Evolutionary conservation across 768 basidiomycete species (phyloP), one percentile per base, ranked within the genome.

Genomic region (Cubamyces sp.): DNA sequence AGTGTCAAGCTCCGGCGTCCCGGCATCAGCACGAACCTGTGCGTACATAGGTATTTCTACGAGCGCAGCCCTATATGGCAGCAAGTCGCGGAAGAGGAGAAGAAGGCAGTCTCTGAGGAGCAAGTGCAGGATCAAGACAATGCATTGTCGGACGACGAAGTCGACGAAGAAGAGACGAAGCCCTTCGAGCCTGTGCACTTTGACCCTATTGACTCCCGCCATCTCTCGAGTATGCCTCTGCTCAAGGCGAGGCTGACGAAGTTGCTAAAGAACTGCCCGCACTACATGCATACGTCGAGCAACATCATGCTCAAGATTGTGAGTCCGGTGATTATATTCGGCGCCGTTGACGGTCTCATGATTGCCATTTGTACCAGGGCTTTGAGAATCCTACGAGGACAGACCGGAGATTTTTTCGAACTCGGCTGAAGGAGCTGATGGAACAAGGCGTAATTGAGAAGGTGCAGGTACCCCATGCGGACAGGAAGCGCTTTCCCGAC

Each of bases 41-140:
- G 84, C 70, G 85, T 96, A 47, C 94, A 94, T 76, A 89, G 83
- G 67, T 87, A 94, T 71, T 95, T 94, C 72, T 91, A 88, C 69
- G 87, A 92, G 51, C 81, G 83, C 40, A 91, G 84, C 68, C 78
- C 84, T 0, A 79, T 84, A n/a, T 94, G 92, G 92, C 84, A 86
- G 69, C 84, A 81, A 57, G 88, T 94, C 58, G 84, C 85, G 14
- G 83, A 86, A 18, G 91, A 92, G 74, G 89, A 90, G 71, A 76
- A 72, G 48, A 74, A 77, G 48, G 64, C 61, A 14, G 42, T 54
- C 53, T 84, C 81, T n/a, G 77, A 87, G 18, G 74, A 77, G 47
- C 58, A 61, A 37, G 67, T 64, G 64, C 70, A 54, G 15, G 78
- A 79, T 21, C 74, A 74, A 18, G 76, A 68, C 12, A 28, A 49